Percentiles rank a stretch among this genome's conserved stretches.
phyloP scores from a whole-genome alignment of 352 stramenopile genomes.

The Pythium guiyangense region DNA sequence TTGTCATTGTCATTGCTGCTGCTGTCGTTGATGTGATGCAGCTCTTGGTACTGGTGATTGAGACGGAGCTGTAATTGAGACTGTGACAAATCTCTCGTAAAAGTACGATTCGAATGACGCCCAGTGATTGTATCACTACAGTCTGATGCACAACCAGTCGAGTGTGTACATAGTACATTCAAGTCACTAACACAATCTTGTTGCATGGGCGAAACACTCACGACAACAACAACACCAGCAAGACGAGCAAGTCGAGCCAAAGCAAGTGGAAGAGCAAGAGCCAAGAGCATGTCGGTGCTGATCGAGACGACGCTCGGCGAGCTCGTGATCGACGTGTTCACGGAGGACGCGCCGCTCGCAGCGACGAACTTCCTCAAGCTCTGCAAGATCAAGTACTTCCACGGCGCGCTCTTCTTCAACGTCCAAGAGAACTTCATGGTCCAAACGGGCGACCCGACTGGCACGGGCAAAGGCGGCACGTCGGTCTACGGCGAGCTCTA shows the following conservation, averaged over 20 bases:
- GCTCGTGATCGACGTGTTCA: slow-evolving; percentile 91
- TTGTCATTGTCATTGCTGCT: too few species aligned
- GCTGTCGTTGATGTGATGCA: too few species aligned
- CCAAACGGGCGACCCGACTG: slow-evolving; percentile 87
- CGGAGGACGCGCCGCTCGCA: slow-evolving; percentile 76
- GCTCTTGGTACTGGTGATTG: too few species aligned
- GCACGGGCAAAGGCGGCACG: slow-evolving; percentile 92
- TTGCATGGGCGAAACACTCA: too few species aligned
- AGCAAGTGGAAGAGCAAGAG: neutral
- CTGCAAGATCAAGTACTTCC: slow-evolving; percentile 95
- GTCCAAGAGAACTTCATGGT: slow-evolving; percentile 95
- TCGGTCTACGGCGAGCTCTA: slow-evolving; percentile 95
- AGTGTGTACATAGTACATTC: too few species aligned
- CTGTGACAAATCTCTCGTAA: too few species aligned
- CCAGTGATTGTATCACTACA: too few species aligned
- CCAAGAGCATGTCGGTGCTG: slow-evolving; percentile 86
- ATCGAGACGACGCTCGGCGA: slow-evolving; percentile 89
- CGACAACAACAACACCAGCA: neutral
- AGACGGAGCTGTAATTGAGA: too few species aligned
- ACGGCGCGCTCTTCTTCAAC: slow-evolving; percentile 94
- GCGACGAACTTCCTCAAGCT: slow-evolving; percentile 94
- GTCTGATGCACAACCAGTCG: too few species aligned
- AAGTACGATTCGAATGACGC: too few species aligned
- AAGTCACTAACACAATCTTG: too few species aligned
- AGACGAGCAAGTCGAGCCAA: neutral